phyloP scores from a whole-genome alignment of 2,329 filamentous ascomycete genomes.

The Aspergillus latus region DNA sequence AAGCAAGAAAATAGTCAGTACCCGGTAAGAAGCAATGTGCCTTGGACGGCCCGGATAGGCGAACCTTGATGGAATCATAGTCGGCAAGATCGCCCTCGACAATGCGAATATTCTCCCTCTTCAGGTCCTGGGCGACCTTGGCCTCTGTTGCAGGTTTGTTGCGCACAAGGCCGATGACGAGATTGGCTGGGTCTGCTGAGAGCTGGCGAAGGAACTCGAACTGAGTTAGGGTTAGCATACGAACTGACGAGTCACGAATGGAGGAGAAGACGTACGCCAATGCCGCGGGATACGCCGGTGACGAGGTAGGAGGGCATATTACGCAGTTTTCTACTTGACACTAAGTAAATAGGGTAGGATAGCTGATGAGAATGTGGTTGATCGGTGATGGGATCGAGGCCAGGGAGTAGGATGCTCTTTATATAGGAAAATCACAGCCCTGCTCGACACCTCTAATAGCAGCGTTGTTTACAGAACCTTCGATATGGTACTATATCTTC shows the following conservation, averaged over 20 bases:
- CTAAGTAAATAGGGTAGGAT: not conserved
- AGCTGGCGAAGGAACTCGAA: constrained; percentile 53
- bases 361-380: not conserved
- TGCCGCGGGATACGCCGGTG: constrained; percentile 26
- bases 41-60: too few relatives aligned
- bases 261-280: constrained; percentile 20
- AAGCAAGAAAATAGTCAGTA: not conserved
- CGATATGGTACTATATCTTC: too few relatives aligned
- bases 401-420: not conserved
- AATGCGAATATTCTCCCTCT: constrained; percentile 46
- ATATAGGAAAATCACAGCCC: not conserved
- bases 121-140: constrained; percentile 43
- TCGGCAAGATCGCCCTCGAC: constrained; percentile 50
- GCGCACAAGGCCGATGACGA: constrained; percentile 51
- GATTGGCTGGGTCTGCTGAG: constrained; percentile 45
- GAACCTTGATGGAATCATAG: constrained; percentile 15
- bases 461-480: too few relatives aligned
- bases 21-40: not conserved
- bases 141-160: constrained; percentile 48
- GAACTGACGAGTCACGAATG: not conserved
- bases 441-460: too few relatives aligned
- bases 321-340: not conserved
- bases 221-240: constrained; percentile 30
- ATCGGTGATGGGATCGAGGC: not conserved
- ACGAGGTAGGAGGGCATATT: constrained; percentile 26